Conservation (phyloP, 2,329 filamentous ascomycete genomes). For the Venturia nashicola region DNA sequence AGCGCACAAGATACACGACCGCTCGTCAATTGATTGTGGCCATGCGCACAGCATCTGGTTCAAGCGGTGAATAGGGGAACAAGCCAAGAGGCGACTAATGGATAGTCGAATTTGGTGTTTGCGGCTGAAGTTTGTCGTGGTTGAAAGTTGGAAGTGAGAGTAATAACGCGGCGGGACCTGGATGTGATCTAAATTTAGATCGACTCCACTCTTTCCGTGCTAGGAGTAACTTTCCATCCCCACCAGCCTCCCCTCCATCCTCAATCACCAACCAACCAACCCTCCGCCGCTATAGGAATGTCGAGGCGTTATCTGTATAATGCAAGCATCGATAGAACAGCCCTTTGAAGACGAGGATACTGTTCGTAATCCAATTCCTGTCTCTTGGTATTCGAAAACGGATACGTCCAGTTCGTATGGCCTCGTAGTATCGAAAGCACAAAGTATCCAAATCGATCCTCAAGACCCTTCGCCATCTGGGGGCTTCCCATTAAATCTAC, state of each 20-base stretch:
- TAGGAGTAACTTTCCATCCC: too few species aligned
- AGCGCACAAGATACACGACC: too few species aligned
- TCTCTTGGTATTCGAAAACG: not conserved
- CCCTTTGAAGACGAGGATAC: not conserved
- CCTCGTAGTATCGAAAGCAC: not conserved
- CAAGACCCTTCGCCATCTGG: too few species aligned
- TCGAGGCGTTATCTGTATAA: not conserved
- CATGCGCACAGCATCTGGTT: not conserved
- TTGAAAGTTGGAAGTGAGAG: not conserved
- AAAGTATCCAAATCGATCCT: too few species aligned
- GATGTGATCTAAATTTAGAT: not conserved
- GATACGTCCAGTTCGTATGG: not conserved
- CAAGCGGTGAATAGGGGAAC: not conserved
- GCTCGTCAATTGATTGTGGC: too few species aligned
- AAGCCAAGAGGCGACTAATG: not conserved
- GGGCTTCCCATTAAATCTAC: too few species aligned
- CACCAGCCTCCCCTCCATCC: too few species aligned
- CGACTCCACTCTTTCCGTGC: not conserved
- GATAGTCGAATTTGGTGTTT: not conserved
- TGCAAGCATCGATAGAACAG: not conserved
- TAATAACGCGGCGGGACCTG: not conserved
- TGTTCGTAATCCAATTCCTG: not conserved
- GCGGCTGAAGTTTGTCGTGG: not conserved
- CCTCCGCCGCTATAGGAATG: not conserved
- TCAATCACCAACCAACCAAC: too few species aligned